Conservation (phyloP, 805 yeast species). For the Lachancea cidri region DNA sequence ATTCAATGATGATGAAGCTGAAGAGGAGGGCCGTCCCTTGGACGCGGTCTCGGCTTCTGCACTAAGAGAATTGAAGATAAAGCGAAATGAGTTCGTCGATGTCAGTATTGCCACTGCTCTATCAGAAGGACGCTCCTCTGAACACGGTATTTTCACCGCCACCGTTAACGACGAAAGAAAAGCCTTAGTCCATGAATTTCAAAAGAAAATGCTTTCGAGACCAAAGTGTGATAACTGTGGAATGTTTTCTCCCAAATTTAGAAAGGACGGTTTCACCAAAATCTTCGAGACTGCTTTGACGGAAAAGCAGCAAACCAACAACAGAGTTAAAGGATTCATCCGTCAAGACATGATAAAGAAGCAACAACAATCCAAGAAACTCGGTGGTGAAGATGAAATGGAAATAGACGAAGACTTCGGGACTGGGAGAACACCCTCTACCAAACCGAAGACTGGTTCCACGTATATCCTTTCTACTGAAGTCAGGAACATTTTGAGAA, state of each 20-base stretch:
- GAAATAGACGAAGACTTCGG: constrained; percentile 32
- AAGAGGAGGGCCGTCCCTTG: constrained; percentile 37
- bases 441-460: constrained; percentile 64
- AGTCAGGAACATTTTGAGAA: constrained; percentile 68
- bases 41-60: constrained; percentile 37
- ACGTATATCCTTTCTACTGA: constrained; percentile 87
- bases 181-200: constrained; percentile 62
- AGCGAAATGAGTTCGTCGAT: constrained; percentile 67
- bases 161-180: constrained; percentile 87
- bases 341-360: constrained; percentile 66
- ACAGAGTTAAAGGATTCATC: constrained; percentile 71
- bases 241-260: constrained; percentile 87
- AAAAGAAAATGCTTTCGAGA: constrained; percentile 65
- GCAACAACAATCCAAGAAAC: constrained; percentile 26
- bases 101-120: constrained; percentile 68
- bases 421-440: constrained; percentile 40
- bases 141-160: constrained; percentile 71
- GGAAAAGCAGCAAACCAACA: constrained; percentile 76
- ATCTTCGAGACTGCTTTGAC: constrained; percentile 82
- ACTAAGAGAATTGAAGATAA: constrained; percentile 45
- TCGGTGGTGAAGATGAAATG: constrained; percentile 23
- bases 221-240: constrained; percentile 94
- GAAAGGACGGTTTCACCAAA: constrained; percentile 93
- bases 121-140: constrained; percentile 66
- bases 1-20: constrained; percentile 38